Evolutionary conservation across 2,329 filamentous ascomycete genomes (phyloP), one percentile per base, ranked within the genome.

Genomic region (Elsinoe australis): DNA sequence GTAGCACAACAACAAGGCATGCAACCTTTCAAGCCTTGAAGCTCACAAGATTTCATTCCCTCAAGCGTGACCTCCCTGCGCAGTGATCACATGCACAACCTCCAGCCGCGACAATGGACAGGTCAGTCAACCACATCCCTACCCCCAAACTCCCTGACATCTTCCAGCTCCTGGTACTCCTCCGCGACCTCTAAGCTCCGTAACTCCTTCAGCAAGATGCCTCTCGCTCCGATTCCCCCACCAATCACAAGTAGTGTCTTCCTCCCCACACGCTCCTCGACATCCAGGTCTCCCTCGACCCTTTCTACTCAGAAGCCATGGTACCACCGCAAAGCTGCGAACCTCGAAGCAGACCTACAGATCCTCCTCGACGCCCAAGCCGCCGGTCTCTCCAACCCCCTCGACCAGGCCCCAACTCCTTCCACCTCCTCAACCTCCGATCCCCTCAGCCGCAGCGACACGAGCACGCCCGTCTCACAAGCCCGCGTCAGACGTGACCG

Each of bases 311-410:
- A 46, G 48, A 28, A 35, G 45, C 34, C 46, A 39, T 32, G 50
- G 38, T 46, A 50, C 41, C 45, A 48, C 12, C 48, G 39, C 17
- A 52, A 51, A 57, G 70, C 76, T 19, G 70, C 67, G 49, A 65
- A 76, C 53, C 70, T 81, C 7, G 71, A 81, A 56, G 68, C 69
- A 46, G 73, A 76, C 52, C 67, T 82, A 7, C 78, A 82, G 59
- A 67, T 68, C 49, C 64, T 80, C 8, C 72, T 82, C 17, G 78
- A 82, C 61, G 75, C 75, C 7, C 78, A 82, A 59, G 74, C 75
- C 24, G 75, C 79, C 55, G 76, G 73, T 14, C 64, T 82, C 22
- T 64, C 73, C 32, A 68, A 70, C 38, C 73, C 71, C 3, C 60
- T 76, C 3, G 62, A 64, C 9, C 26, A 29, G 12, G 63, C 61